Evolutionary conservation across 805 yeast species (phyloP).

Genomic region (Wickerhamomyces subpelliculosus): DNA sequence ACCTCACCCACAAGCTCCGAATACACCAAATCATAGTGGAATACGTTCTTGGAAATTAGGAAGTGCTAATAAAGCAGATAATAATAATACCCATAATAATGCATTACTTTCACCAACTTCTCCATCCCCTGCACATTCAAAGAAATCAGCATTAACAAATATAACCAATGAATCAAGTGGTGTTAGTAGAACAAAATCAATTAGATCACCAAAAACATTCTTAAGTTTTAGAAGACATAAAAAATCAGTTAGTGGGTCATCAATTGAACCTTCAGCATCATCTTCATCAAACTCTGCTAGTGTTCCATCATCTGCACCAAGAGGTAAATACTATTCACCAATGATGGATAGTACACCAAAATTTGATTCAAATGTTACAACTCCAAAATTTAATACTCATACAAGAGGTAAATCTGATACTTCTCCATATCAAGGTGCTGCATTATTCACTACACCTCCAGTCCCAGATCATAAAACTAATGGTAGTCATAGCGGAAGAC

Average conservation of each 20-base stretch:
- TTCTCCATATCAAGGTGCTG: conserved; percentile 17
- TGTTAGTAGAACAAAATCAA: conserved; percentile 12
- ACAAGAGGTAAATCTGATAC: conserved; percentile 2
- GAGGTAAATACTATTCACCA: conserved; percentile 20
- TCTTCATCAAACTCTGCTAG: no score
- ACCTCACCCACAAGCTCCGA: background rate
- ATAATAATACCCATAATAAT: background rate
- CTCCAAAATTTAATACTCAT: conserved; percentile 8
- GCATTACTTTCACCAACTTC: conserved; percentile 8
- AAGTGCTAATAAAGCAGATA: background rate
- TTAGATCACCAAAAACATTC: conserved; percentile 22
- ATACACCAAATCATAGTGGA: no score
- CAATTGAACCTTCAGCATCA: background rate
- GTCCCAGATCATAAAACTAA: conserved; percentile 9
- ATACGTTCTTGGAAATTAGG: conserved; percentile 1
- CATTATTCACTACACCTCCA: conserved; percentile 23
- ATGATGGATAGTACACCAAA: background rate
- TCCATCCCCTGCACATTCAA: conserved; percentile 7
- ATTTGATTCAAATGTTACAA: background rate
- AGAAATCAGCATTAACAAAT: conserved; percentile 1
- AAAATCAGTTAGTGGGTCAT: conserved; percentile 14
- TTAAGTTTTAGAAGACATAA: conserved; percentile 18
- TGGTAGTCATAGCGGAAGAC: conserved; percentile 1
- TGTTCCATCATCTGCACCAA: conserved; percentile 16
- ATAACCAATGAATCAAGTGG: conserved; percentile 1